Evolutionary conservation across 352 stramenopile species (phyloP), one percentile per base, ranked within the genome.

Genomic region (Albugo candida): DNA sequence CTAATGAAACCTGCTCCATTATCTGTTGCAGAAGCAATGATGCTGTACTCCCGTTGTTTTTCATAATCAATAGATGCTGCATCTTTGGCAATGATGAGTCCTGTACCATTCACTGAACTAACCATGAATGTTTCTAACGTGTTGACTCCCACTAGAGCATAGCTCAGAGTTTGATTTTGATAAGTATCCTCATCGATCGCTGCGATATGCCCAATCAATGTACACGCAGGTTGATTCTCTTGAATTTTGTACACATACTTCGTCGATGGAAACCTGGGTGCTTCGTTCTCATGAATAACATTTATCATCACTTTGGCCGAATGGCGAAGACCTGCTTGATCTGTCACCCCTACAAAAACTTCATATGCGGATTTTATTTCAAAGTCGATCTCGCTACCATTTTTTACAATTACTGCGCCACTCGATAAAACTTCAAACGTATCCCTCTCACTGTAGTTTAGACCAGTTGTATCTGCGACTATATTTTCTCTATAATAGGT

Each of bases 141-240:
- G 44, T 81, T 75, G 13, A 60, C 65, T 19, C 45, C 52, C 11
- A 65, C 53, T 34, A 81, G 59, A 13, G 27, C 58, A 51, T 78
- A 81, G 14, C 48, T 49, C 13, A 81, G 52, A 4, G 63, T 66
- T n/a, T 60, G 63, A 57, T 78, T 76, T 51, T 76, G 63, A 35
- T 60, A 68, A 8, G 45, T 56, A 45, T 81, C 68, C 1, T 39
- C 52, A 36, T 75, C 62, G 13, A 68, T 51, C 0, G 68, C 68
- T 0, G 40, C 37, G 12, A 75, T 38, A 4, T 52, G 47, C 11
- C 65, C 65, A 4, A 74, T 47, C 16, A 54, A 21, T 0, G 64
- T 56, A 35, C 64, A 57, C 2, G 41, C 53, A n/a, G 54, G 35
- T 14, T 43, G n/a, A 51, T 75, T 76, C 53, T 81, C 68, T 11